A percentile compares a stretch with the other conserved stretches of the same genome.
phyloP scores from a whole-genome alignment of 352 stramenopile genomes.

The Pythium grandisporangium region DNA sequence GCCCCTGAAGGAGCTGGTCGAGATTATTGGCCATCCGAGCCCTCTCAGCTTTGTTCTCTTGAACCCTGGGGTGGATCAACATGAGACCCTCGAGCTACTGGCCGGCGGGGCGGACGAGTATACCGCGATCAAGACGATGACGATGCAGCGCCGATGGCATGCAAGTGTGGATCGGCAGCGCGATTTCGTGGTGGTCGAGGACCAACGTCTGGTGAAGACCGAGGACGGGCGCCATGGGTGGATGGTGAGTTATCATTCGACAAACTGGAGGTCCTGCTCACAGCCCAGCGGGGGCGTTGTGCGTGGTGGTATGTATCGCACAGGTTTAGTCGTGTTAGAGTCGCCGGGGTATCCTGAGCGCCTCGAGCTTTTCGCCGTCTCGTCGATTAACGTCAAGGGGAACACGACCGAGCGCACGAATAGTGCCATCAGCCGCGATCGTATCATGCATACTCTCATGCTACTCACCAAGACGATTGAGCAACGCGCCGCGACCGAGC shows the following conservation, averaged over 20 bases:
- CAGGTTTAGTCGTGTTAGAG: slow-evolving; percentile 9
- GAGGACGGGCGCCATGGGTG: slow-evolving; percentile 10
- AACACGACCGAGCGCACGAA: neutral
- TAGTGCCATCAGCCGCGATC: slow-evolving; percentile 4
- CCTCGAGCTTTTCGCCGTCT: slow-evolving; percentile 9
- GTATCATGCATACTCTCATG: slow-evolving; percentile 3
- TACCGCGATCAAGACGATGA: slow-evolving; percentile 9
- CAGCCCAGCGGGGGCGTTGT: neutral
- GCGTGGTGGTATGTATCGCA: slow-evolving; percentile 9
- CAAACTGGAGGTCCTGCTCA: slow-evolving; percentile 4
- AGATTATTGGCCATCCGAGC: slow-evolving; percentile 8
- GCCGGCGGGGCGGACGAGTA: slow-evolving; percentile 5
- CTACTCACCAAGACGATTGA: slow-evolving; percentile 9
- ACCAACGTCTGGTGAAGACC: slow-evolving; percentile 5
- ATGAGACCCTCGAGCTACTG: slow-evolving; percentile 5
- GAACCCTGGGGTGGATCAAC: slow-evolving; percentile 7
- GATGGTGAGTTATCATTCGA: slow-evolving; percentile 13
- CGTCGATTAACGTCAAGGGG: slow-evolving; percentile 11
- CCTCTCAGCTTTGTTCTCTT: slow-evolving; percentile 7
- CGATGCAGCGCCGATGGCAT: slow-evolving; percentile 7
- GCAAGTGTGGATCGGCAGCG: slow-evolving; percentile 1
- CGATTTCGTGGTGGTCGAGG: slow-evolving; percentile 9
- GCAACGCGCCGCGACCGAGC: slow-evolving; percentile 10
- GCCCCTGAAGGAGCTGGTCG: slow-evolving; percentile 10
- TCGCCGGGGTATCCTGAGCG: slow-evolving; percentile 1